Evolutionary conservation across 768 basidiomycete genomes (phyloP).

Genomic region (Xerocomellus dryophilus): DNA sequence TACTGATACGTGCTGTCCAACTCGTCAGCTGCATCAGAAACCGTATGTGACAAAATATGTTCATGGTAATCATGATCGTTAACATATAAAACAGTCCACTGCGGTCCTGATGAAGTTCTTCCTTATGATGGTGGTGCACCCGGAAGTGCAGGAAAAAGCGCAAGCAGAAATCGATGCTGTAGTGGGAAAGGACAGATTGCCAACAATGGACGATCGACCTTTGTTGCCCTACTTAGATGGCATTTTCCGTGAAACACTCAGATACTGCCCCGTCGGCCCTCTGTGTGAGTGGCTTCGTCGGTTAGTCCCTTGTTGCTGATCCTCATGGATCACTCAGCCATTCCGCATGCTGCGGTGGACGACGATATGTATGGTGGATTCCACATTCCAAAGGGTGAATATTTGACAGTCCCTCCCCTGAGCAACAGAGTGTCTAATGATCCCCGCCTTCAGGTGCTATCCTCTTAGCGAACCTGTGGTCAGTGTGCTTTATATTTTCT

Average conservation of each 20-base stretch:
- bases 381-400: constrained; percentile 43
- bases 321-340: neutral
- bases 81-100: neutral
- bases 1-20: neutral
- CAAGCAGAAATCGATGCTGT: constrained; percentile 15
- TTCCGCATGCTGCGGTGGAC: constrained; percentile 3
- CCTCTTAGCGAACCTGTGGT: constrained; percentile 9
- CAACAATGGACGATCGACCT: constrained; percentile 10
- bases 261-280: constrained; percentile 1
- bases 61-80: neutral
- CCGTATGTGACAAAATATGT: neutral
- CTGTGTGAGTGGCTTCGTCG: neutral
- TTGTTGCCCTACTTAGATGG: constrained; percentile 36
- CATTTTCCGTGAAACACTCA: constrained; percentile 30
- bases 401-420: no score
- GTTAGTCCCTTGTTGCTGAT: neutral
- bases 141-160: constrained; percentile 8
- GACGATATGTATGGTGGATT: constrained; percentile 33
- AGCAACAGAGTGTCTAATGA: neutral
- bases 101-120: constrained; percentile 1
- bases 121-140: constrained; percentile 1
- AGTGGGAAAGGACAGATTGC: constrained; percentile 13
- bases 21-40: constrained; percentile 1
- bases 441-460: neutral
- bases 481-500: neutral